A percentile compares a stretch with the other conserved stretches of the same genome.
Conservation (phyloP, 306 rosid genomes). For the Cicer bijugum region DNA sequence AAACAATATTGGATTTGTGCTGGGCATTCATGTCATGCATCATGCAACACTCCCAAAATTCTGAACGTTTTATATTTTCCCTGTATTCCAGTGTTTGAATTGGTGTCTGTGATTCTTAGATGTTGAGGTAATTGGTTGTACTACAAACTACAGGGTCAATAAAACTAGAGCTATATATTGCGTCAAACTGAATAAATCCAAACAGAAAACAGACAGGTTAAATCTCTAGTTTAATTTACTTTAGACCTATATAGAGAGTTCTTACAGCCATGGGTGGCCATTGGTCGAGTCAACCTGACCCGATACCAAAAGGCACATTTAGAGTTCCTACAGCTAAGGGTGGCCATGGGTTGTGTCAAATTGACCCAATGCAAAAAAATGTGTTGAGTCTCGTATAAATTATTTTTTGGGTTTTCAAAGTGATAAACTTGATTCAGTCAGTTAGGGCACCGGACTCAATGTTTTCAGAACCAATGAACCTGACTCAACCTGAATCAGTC, state of each 20-base stretch:
- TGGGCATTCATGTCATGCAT: conserved; percentile 7
- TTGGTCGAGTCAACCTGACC: background rate
- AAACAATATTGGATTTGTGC: background rate
- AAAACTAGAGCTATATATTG: background rate
- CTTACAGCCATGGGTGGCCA: background rate
- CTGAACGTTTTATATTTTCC: conserved; percentile 20
- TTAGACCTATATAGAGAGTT: background rate
- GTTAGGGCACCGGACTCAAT: background rate
- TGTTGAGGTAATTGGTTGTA: background rate
- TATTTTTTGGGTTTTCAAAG: background rate
- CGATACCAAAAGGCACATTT: background rate
- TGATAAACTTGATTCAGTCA: background rate
- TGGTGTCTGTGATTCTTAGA: conserved; percentile 31
- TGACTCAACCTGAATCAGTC: background rate
- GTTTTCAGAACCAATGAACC: background rate
- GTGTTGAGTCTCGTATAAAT: background rate
- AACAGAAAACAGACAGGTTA: background rate
- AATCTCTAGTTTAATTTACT: conserved; percentile 7
- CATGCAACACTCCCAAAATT: conserved; percentile 12
- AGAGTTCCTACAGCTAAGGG: no score
- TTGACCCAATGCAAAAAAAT: background rate
- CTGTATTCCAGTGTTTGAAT: background rate
- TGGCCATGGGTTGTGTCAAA: no score
- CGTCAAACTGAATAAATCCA: conserved; percentile 3
- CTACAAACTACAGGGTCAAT: conserved; percentile 12